Percentiles rank a stretch among this genome's conserved stretches.
Conservation (phyloP, 2,329 filamentous ascomycete species). For the Cryphonectria naterciae region DNA sequence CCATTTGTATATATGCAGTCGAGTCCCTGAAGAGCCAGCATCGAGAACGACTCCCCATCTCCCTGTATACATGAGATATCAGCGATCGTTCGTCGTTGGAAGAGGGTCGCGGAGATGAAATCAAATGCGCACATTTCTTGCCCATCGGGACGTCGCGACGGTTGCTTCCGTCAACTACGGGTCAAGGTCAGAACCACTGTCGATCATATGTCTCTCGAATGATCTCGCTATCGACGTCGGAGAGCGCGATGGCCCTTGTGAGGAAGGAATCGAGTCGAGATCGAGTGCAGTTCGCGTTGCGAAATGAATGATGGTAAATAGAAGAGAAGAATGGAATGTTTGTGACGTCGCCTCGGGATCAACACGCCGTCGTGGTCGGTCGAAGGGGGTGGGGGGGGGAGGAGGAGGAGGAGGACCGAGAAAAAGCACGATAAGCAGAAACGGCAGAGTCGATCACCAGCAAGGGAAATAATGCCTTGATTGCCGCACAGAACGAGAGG, state of each 20-base stretch:
- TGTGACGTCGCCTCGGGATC: background rate
- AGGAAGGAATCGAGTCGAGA: background rate
- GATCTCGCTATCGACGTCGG: background rate
- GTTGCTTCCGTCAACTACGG: conserved; percentile 13
- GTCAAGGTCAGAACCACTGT: background rate
- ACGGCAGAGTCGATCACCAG: conserved; percentile 22
- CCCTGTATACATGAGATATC: conserved; percentile 42
- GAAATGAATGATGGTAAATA: background rate
- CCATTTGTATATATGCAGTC: conserved; percentile 94
- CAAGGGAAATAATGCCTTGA: conserved; percentile 22
- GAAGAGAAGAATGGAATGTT: background rate
- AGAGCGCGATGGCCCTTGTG: background rate
- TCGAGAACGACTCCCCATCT: conserved; percentile 95
- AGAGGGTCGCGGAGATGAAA: no score
- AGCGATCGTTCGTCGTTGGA: conserved; percentile 8
- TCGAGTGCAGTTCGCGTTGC: background rate
- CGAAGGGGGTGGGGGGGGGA: background rate
- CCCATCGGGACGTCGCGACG: conserved; percentile 28
- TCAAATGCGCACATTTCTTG: conserved; percentile 28
- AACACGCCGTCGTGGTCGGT: background rate
- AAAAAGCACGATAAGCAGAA: background rate
- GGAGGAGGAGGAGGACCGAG: background rate
- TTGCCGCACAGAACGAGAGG: conserved; percentile 22
- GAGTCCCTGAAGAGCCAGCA: conserved; percentile 95
- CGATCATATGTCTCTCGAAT: conserved; percentile 2